Evolutionary conservation across 768 basidiomycete genomes (phyloP).

Genomic region (Sporobolomyces pararoseus): DNA sequence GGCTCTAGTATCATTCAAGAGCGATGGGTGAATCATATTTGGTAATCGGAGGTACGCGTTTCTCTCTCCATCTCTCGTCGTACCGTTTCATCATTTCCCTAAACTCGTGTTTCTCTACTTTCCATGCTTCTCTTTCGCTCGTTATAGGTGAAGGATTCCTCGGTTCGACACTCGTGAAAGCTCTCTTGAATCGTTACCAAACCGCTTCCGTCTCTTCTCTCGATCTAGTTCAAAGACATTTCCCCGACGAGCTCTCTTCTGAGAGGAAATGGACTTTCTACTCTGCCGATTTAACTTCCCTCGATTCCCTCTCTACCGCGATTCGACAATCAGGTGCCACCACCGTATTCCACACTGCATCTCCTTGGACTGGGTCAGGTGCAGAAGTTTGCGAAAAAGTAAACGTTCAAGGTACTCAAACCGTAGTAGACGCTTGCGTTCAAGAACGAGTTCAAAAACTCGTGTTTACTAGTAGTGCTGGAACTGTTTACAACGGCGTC

Average conservation of each 20-base stretch:
- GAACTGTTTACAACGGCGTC: constrained; percentile 78
- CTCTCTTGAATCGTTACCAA: constrained; percentile 66
- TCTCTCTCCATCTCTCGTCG: neutral
- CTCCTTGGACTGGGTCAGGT: constrained; percentile 61
- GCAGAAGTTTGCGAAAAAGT: constrained; percentile 79
- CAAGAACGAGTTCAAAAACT: constrained; percentile 72
- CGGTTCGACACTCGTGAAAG: constrained; percentile 84
- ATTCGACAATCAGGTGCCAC: constrained; percentile 71
- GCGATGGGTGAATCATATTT: constrained; percentile 65
- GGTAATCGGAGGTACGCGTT: constrained; percentile 78
- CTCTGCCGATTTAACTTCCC: constrained; percentile 79
- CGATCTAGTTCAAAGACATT: constrained; percentile 84
- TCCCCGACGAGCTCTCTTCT: constrained; percentile 22
- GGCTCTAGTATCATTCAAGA: no score
- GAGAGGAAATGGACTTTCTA: constrained; percentile 59
- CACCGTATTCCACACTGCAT: constrained; percentile 91
- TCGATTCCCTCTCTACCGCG: constrained; percentile 66
- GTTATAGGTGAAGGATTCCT: constrained; percentile 62
- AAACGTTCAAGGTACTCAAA: constrained; percentile 85
- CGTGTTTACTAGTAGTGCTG: constrained; percentile 90
- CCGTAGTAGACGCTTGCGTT: constrained; percentile 76
- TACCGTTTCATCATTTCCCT: no score
- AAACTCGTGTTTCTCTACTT: no score
- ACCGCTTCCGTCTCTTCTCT: constrained; percentile 73
- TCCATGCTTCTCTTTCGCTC: neutral